Evolutionary conservation across 306 rosid species (phyloP), one percentile per base, ranked within the genome.

Genomic region (Boehmeria nivea): DNA sequence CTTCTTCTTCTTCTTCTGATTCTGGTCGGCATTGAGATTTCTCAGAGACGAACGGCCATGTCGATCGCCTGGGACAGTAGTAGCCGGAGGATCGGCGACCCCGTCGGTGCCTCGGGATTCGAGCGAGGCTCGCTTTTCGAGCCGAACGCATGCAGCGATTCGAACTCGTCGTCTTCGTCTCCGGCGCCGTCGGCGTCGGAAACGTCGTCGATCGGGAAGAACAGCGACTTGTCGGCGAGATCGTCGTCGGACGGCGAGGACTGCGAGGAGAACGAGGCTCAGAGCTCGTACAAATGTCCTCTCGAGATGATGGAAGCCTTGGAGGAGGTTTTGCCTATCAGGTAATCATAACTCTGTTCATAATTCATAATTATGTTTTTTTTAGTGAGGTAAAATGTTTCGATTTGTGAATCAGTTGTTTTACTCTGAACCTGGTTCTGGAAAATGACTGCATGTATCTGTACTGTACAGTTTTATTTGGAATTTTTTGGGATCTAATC

Each of bases 161-260:
- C 53, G 34, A 70, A 68, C 13, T 84, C 69, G 51, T 81, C 82
- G 57, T 71, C 81, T 52, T 19, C 54, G 27, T 60, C 86, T 8
- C 31, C 81, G 13, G 68, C 38, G 27, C 23, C 59, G 16, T 25
- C 83, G 12, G 70, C 91, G 36, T 46, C 93, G 6, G 59, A 74
- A 6, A 63, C 89, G 8, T 87, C 95, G 8, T 90, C 98, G 83
- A 87, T 91, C 50, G 98, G 98, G 51, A 82, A 78, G 64, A 71
- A 87, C 67, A 91, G 98, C 64, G 98, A 87, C 65, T 56, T 43
- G 28, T 73, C 81, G 1, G 83, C 38, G 45, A 67, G 79, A 60
- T 79, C 94, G 57, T 83, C 81, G 1, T 70, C 65, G 49, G 81
- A 26, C 33, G 84, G 46, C 13, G 84, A 75, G 2, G 81, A 78